Evolutionary conservation across 1,284 basidiomycete genomes (phyloP), one percentile per base, ranked within the genome.

Genomic region (Cerrena zonata): DNA sequence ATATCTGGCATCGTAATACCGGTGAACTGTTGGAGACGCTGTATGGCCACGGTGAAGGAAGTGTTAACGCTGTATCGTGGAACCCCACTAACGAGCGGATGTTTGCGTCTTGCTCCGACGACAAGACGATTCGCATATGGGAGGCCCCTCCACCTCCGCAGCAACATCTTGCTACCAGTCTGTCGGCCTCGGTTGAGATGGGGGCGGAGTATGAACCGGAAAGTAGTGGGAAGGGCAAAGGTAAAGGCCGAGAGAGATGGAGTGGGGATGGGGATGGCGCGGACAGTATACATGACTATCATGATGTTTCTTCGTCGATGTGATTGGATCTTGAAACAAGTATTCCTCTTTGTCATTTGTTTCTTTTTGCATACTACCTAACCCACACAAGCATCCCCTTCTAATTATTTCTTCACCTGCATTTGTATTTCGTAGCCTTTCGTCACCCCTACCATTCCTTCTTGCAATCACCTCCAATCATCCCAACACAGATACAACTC

Each of bases 11-110:
- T 67, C 85, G 89, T 47, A 87, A 91, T 59, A 87, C 86, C 2
- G 89, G 89, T 0, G 74, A 79, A 0, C 76, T 94, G 40, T 76
- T 99, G 23, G 91, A 97, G 67, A 78, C 85, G 22, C 78, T 98
- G 1, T 67, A 78, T 1, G 95, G 94, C 0, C 96, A 99, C 61
- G 86, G 84, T 13, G 68, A 70, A 46, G 93, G 93, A 36, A 89
- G 87, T 52, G 94, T 99, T 53, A 99, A 98, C 67, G 86, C 88
- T 18, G 94, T 99, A 10, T 89, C 93, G 13, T 99, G 96, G 96
- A 95, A 97, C 68, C 93, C 92, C 22, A 77, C 75, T 53, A 84
- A 90, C 55, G 78, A 85, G 58, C 79, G 81, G 52, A 90, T 98
- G 79, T 95, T 99, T 69, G 95, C 95, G 24, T 90, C 88, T 37